Percentiles rank a stretch among this genome's conserved stretches.
These are phyloP conservation scores for Blastomyces emzantsi DNA, from an alignment of 2,329 filamentous ascomycete genomes.

Conservation along the genomic window DNA sequence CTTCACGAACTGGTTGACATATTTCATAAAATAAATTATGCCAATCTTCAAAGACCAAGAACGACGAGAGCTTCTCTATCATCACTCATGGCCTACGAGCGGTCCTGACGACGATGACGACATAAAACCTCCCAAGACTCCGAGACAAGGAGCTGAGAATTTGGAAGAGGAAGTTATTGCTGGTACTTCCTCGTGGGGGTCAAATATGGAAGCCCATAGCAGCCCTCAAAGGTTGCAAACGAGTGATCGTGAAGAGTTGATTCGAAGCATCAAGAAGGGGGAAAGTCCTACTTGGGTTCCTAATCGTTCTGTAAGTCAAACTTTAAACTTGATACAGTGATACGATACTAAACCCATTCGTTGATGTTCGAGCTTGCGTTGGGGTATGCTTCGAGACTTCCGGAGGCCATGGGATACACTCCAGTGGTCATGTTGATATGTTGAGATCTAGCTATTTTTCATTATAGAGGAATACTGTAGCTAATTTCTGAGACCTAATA, in stretches of 20 bases:
- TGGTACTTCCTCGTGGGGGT: slow-evolving; percentile 14
- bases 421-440: slow-evolving; percentile 18
- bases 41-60: slow-evolving; percentile 25
- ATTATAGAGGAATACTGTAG: not conserved
- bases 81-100: slow-evolving; percentile 15
- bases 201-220: slow-evolving; percentile 14
- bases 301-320: slow-evolving; percentile 48
- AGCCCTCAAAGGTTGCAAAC: slow-evolving; percentile 21
- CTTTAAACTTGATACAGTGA: not conserved
- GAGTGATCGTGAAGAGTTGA: slow-evolving; percentile 64
- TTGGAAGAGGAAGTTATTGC: slow-evolving; percentile 15
- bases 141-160: slow-evolving; percentile 13
- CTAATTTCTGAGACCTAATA: slow-evolving; percentile 15
- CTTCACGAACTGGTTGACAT: slow-evolving; percentile 7
- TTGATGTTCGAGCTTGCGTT: not conserved
- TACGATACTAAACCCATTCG: not conserved
- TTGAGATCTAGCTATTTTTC: not conserved
- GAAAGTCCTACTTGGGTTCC: slow-evolving; percentile 68
- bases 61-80: slow-evolving; percentile 24
- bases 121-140: slow-evolving; percentile 16
- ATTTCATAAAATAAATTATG: slow-evolving; percentile 18
- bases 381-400: slow-evolving; percentile 12
- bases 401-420: slow-evolving; percentile 12
- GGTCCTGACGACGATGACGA: slow-evolving; percentile 7
- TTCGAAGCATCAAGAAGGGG: slow-evolving; percentile 71